Evolutionary conservation across 805 yeast species (phyloP), one percentile per base, ranked within the genome.

Genomic region (Kodamaea neixiangensis): DNA sequence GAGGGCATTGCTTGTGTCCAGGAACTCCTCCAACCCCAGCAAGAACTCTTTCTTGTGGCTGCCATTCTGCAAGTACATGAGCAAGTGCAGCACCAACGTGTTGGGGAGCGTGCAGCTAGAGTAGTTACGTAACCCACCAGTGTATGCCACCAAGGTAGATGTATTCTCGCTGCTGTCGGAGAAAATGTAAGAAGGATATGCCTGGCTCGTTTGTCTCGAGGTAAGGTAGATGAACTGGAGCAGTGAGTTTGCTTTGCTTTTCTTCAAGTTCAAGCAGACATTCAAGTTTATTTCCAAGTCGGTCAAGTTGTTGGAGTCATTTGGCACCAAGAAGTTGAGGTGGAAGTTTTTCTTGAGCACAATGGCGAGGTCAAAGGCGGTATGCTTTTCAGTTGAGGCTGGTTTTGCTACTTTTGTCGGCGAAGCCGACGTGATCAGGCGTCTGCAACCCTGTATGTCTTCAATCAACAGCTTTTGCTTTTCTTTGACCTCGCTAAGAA

Each of bases 81-180:
- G 43, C 19, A 74, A 56, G 11, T 53, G 38, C 35, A 63, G 58
- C 5, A 61, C 56, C 10, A 64, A 51, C 1, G 59, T 50, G 52
- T 69, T 72, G n/a, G 77, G 71, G 13, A 74, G 58, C 18, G 62
- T 58, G 49, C 77, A 73, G 54, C 73, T 71, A 7, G 75, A 56
- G 53, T 65, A 69, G 49, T 69, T 72, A 31, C 79, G 62, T 17
- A 74, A 61, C 2, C 78, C 79, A 2, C 78, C 78, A 7, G 72
- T 66, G 46, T 63, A 62, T 9, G 71, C 67, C 9, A 74, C 62
- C 2, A 74, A 56, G 3, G 69, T 53, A 0, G 78, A 73, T 17
- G 52, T 46, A 1, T 61, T 46, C 37, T 61, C 60, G 44, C 58
- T 59, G 15, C 58, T 58, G 38, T 67, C 67, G 5, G 72, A 58